phyloP scores from a whole-genome alignment of 2,329 filamentous ascomycete species.

The Trichoderma oligosporum region DNA sequence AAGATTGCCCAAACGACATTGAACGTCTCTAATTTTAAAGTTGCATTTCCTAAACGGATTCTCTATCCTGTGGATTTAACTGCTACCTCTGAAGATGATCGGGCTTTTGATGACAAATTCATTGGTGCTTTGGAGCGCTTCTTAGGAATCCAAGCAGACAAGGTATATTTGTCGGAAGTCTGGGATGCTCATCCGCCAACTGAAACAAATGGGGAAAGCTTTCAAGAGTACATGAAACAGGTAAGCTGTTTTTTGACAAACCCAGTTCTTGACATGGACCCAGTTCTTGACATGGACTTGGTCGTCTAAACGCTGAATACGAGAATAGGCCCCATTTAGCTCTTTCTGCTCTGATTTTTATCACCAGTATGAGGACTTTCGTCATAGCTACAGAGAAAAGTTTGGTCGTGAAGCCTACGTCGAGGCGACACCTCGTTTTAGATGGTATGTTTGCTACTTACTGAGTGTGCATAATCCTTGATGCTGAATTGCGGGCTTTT shows the following conservation, averaged over 20 bases:
- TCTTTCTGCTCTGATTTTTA: slow-evolving; percentile 35
- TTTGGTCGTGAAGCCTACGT: slow-evolving; percentile 28
- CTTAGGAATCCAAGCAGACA: slow-evolving; percentile 22
- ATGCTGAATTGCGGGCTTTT: neutral
- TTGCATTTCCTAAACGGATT: slow-evolving; percentile 22
- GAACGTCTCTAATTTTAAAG: neutral
- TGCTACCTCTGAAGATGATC: slow-evolving; percentile 12
- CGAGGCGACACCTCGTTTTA: slow-evolving; percentile 29
- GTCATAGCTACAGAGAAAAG: slow-evolving; percentile 25
- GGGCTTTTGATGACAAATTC: slow-evolving; percentile 24
- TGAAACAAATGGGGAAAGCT: slow-evolving; percentile 22
- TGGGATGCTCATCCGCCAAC: slow-evolving; percentile 27
- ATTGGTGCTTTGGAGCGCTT: slow-evolving; percentile 27
- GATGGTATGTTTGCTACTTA: slow-evolving; percentile 28
- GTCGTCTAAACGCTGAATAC: too few relatives aligned
- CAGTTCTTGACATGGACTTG: too few relatives aligned
- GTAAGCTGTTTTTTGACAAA: slow-evolving; percentile 24
- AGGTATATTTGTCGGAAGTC: slow-evolving; percentile 20
- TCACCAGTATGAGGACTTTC: slow-evolving; percentile 30
- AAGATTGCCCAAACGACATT: slow-evolving; percentile 22
- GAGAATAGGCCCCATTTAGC: slow-evolving; percentile 29
- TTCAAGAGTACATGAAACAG: slow-evolving; percentile 31
- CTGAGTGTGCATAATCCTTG: neutral
- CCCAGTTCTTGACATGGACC: too few relatives aligned
- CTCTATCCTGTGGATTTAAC: slow-evolving; percentile 29